phyloP scores from a whole-genome alignment of 768 basidiomycete genomes.

The Asterophora parasitica region DNA sequence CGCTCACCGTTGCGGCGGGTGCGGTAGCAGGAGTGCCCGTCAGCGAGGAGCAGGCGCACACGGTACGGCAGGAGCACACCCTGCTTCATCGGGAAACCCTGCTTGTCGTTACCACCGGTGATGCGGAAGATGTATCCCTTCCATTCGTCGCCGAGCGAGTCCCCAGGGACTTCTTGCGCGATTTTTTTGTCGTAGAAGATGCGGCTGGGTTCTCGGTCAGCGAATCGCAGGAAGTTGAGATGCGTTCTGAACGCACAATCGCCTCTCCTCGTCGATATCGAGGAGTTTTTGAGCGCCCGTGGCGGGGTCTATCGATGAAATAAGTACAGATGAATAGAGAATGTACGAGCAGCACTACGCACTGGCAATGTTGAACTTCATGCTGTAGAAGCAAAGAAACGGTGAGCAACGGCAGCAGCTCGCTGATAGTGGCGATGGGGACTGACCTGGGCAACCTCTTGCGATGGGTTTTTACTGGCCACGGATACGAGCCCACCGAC shows the following conservation, averaged over 20 bases:
- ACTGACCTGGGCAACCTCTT: constrained; percentile 35
- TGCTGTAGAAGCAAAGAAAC: constrained; percentile 38
- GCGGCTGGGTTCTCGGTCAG: constrained; percentile 48
- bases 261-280: constrained; percentile 90
- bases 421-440: neutral
- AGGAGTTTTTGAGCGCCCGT: constrained; percentile 96
- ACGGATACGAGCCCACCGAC: constrained; percentile 2
- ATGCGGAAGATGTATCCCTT: constrained; percentile 96
- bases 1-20: constrained; percentile 89
- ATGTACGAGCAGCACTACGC: constrained; percentile 28
- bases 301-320: constrained; percentile 68
- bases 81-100: constrained; percentile 99
- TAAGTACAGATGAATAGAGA: neutral
- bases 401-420: neutral
- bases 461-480: constrained; percentile 26
- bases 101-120: constrained; percentile 98
- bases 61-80: constrained; percentile 94
- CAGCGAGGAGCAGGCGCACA: constrained; percentile 88
- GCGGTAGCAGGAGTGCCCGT: constrained; percentile 98
- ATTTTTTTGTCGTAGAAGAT: constrained; percentile 98
- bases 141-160: constrained; percentile 92
- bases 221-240: too few relatives aligned
- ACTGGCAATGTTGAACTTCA: constrained; percentile 99
- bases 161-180: constrained; percentile 88
- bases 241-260: constrained; percentile 48